Percentiles rank a stretch among this genome's conserved stretches.
phyloP scores from a whole-genome alignment of 2,329 filamentous ascomycete genomes.

The Stachybotrys chartarum region DNA sequence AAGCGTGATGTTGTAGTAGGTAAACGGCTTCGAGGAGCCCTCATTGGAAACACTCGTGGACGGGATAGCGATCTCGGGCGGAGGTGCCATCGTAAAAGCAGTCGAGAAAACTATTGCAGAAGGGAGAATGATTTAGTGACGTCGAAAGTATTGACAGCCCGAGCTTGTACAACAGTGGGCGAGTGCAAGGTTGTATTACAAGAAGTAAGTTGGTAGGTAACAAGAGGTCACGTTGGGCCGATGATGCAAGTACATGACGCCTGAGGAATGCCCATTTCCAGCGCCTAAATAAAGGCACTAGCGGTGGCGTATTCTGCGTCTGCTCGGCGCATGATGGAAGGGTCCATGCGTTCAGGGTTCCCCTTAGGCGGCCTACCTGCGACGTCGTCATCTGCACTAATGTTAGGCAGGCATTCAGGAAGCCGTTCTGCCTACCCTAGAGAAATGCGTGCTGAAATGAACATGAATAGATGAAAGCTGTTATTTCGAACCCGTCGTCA shows the following conservation, averaged over 20 bases:
- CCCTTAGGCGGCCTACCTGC: background rate
- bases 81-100: slow-evolving; percentile 47
- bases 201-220: background rate
- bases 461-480: too few species aligned
- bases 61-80: slow-evolving; percentile 60
- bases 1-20: slow-evolving; percentile 71
- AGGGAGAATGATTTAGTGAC: background rate
- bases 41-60: slow-evolving; percentile 53
- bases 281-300: background rate
- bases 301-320: background rate
- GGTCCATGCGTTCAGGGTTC: background rate
- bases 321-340: background rate
- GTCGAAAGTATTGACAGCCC: background rate
- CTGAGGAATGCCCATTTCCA: background rate
- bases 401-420: too few species aligned
- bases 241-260: background rate
- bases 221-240: background rate
- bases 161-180: too few species aligned
- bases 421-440: too few species aligned
- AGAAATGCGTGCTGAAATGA: too few species aligned
- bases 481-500: too few species aligned
- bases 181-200: background rate
- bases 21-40: slow-evolving; percentile 56
- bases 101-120: too few species aligned
- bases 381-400: too few species aligned